Evolutionary conservation across 768 basidiomycete genomes (phyloP).

Genomic region (Macrolepiota dolichaula): DNA sequence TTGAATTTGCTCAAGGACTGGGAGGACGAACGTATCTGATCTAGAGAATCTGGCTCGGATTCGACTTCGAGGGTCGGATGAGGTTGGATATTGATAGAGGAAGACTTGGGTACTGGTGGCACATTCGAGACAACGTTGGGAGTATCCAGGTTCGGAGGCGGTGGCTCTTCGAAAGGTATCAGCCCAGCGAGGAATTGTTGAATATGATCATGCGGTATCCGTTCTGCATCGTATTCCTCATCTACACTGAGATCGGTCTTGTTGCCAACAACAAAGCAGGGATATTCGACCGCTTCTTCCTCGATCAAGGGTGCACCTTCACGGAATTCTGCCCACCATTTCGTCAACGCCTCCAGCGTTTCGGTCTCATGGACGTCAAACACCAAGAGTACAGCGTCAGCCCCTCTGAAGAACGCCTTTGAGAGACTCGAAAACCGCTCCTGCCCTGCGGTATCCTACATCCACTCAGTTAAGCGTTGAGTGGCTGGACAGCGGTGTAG

Average conservation of each 20-base stretch:
- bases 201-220: constrained; percentile 41
- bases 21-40: constrained; percentile 44
- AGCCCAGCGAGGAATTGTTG: constrained; percentile 53
- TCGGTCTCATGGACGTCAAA: constrained; percentile 73
- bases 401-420: constrained; percentile 80
- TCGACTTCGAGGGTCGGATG: constrained; percentile 13
- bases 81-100: constrained; percentile 13
- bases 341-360: constrained; percentile 53
- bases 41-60: constrained; percentile 12
- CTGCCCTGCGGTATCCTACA: constrained; percentile 82
- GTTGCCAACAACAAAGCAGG: constrained; percentile 76
- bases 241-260: constrained; percentile 58
- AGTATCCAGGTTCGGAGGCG: not conserved
- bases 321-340: constrained; percentile 82
- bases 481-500: not conserved
- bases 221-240: constrained; percentile 14
- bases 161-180: constrained; percentile 35
- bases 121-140: not conserved
- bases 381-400: constrained; percentile 78
- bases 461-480: not conserved
- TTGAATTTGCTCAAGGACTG: constrained; percentile 40
- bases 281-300: constrained; percentile 59
- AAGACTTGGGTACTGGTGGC: not conserved
- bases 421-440: constrained; percentile 85
- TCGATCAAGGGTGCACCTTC: constrained; percentile 64